phyloP scores from a whole-genome alignment of 2,329 filamentous ascomycete genomes.

The Tolypocladium nubicola region DNA sequence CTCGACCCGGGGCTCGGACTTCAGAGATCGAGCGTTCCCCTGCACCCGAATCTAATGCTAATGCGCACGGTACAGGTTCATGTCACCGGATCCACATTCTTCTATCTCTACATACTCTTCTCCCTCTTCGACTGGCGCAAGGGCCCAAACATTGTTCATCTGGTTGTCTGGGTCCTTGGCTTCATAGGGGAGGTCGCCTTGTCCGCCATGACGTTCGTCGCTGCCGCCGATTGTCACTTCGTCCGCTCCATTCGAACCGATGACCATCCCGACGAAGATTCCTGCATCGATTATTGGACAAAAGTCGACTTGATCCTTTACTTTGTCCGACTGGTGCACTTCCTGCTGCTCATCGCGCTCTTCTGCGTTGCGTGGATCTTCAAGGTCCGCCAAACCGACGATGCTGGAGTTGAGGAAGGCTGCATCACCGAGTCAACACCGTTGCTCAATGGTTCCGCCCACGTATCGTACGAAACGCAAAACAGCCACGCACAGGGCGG shows the following conservation, averaged over 20 bases:
- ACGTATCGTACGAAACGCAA: conserved; percentile 23
- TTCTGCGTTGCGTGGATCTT: conserved; percentile 30
- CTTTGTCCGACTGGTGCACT: conserved; percentile 55
- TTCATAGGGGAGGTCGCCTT: conserved; percentile 65
- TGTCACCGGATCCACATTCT: conserved; percentile 72
- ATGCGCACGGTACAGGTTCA: conserved; percentile 53
- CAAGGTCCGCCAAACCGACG: conserved; percentile 26
- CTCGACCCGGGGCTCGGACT: background rate
- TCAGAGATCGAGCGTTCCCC: background rate
- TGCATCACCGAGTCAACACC: conserved; percentile 49
- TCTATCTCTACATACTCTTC: conserved; percentile 77
- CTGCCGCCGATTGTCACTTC: conserved; percentile 59
- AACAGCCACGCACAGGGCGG: conserved; percentile 10
- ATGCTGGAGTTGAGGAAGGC: conserved; percentile 25
- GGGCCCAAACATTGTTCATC: conserved; percentile 70
- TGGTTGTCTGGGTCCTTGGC: conserved; percentile 67
- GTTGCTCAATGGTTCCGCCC: conserved; percentile 38
- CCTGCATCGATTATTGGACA: conserved; percentile 27
- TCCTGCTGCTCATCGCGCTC: conserved; percentile 47
- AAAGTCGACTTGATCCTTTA: conserved; percentile 55
- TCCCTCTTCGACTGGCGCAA: conserved; percentile 76
- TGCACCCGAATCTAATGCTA: background rate
- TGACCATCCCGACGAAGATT: conserved; percentile 14
- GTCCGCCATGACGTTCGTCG: conserved; percentile 54
- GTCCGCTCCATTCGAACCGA: conserved; percentile 28